Evolutionary conservation across 805 yeast species (phyloP).

Genomic region (Suhomyces tanzawaensis): DNA sequence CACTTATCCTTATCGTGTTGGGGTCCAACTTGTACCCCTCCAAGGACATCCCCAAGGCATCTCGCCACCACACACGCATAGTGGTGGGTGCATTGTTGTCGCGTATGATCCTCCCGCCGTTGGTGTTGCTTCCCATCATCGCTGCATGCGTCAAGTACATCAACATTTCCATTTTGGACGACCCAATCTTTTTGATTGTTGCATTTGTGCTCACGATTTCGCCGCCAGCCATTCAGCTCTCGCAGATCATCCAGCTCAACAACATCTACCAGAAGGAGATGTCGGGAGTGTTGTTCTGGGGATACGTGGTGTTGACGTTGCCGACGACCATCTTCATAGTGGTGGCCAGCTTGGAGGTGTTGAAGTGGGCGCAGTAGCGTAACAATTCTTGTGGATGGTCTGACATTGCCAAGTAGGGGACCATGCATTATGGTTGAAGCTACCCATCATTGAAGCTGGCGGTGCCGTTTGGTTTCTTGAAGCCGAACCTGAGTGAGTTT

Average conservation of each 20-base stretch:
- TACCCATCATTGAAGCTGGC: too few species aligned
- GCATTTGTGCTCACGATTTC: conserved; percentile 72
- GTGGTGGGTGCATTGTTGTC: conserved; percentile 69
- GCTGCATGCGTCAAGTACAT: conserved; percentile 62
- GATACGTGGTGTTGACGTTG: conserved; percentile 69
- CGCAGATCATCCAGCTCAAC: conserved; percentile 77
- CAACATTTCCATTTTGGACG: conserved; percentile 68
- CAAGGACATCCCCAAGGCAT: conserved; percentile 62
- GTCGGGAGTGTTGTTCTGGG: conserved; percentile 82
- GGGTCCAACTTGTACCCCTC: conserved; percentile 79
- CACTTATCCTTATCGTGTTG: conserved; percentile 68
- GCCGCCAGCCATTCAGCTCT: conserved; percentile 82
- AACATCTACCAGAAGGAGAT: conserved; percentile 75
- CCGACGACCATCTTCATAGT: conserved; percentile 76
- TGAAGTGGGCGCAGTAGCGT: conserved; percentile 30
- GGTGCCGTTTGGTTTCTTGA: too few species aligned
- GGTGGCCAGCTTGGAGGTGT: conserved; percentile 60
- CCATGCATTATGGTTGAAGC: too few species aligned
- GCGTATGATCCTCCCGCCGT: conserved; percentile 75
- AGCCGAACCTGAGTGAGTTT: too few species aligned
- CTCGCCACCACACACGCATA: conserved; percentile 59
- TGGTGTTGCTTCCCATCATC: conserved; percentile 64
- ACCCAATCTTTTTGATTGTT: conserved; percentile 76
- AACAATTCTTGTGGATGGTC: too few species aligned
- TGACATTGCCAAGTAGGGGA: too few species aligned